Percentiles rank a stretch among this genome's conserved stretches.
Evolutionary conservation across 192 early-diverging fungal species (phyloP).

Genomic region (Linnemannia elongata): DNA sequence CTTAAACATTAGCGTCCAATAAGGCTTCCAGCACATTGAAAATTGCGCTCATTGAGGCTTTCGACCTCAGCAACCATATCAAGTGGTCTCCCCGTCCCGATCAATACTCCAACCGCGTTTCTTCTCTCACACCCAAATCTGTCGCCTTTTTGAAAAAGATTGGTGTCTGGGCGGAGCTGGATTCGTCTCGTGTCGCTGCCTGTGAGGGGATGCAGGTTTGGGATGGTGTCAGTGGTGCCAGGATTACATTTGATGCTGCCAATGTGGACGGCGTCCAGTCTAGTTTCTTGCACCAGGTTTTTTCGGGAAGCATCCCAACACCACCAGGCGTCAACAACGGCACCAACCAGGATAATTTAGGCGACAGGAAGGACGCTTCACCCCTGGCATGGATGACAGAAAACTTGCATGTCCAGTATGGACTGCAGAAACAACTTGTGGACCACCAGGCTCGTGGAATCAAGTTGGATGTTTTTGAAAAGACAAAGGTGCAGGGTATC

Average conservation of each 20-base stretch:
- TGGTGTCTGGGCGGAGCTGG: constrained; percentile 78
- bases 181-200: constrained; percentile 67
- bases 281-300: constrained; percentile 45
- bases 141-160: constrained; percentile 72
- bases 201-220: constrained; percentile 85
- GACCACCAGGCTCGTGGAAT: constrained; percentile 44
- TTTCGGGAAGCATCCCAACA: constrained; percentile 13
- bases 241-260: constrained; percentile 74
- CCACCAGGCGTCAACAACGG: constrained; percentile 10
- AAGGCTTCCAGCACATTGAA: constrained; percentile 58
- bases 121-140: constrained; percentile 83
- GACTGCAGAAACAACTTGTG: constrained; percentile 68
- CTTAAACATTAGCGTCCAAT: constrained; percentile 37
- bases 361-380: constrained; percentile 8
- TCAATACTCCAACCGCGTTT: constrained; percentile 85
- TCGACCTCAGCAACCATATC: constrained; percentile 69
- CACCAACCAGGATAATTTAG: constrained; percentile 11
- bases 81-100: constrained; percentile 67
- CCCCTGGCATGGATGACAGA: constrained; percentile 90
- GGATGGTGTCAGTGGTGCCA: constrained; percentile 78
- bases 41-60: constrained; percentile 86
- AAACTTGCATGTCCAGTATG: constrained; percentile 85
- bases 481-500: constrained; percentile 75
- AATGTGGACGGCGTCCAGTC: constrained; percentile 29
- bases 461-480: constrained; percentile 76